Evolutionary conservation across 805 yeast genomes (phyloP).

Genomic region (Hanseniaspora mollemarum): DNA sequence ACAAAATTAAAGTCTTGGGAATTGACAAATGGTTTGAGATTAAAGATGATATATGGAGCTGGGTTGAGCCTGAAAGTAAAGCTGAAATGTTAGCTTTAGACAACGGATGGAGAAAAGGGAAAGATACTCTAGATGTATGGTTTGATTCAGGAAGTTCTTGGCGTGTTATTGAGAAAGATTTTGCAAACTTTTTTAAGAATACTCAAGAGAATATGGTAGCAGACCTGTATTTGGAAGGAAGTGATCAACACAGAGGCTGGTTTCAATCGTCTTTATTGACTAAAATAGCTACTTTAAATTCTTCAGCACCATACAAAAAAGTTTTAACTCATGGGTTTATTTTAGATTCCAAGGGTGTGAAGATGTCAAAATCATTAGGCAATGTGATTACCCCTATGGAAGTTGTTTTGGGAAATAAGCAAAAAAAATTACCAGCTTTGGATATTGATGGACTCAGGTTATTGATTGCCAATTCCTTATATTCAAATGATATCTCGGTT

Average conservation of each 20-base stretch:
- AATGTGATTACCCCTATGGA: constrained; percentile 62
- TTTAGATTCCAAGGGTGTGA: constrained; percentile 70
- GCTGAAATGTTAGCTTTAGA: constrained; percentile 7
- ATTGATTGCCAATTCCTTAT: constrained; percentile 84
- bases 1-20: constrained; percentile 46
- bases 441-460: constrained; percentile 87
- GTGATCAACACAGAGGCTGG: constrained; percentile 99
- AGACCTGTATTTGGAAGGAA: constrained; percentile 86
- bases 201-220: constrained; percentile 41
- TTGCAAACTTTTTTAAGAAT: constrained; percentile 24
- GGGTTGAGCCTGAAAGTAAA: constrained; percentile 26
- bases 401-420: constrained; percentile 50
- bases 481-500: constrained; percentile 64
- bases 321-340: constrained; percentile 91
- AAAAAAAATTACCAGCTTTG: constrained; percentile 44
- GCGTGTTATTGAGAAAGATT: constrained; percentile 38
- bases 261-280: constrained; percentile 87
- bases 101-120: constrained; percentile 57
- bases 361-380: constrained; percentile 91
- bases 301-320: constrained; percentile 53
- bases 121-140: constrained; percentile 98
- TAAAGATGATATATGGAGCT: constrained; percentile 34
- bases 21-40: constrained; percentile 70
- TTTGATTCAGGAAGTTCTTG: constrained; percentile 94
- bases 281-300: constrained; percentile 35